Percentiles rank a stretch among this genome's conserved stretches.
phyloP scores from a whole-genome alignment of 768 basidiomycete genomes.

The Amanita rimosa region DNA sequence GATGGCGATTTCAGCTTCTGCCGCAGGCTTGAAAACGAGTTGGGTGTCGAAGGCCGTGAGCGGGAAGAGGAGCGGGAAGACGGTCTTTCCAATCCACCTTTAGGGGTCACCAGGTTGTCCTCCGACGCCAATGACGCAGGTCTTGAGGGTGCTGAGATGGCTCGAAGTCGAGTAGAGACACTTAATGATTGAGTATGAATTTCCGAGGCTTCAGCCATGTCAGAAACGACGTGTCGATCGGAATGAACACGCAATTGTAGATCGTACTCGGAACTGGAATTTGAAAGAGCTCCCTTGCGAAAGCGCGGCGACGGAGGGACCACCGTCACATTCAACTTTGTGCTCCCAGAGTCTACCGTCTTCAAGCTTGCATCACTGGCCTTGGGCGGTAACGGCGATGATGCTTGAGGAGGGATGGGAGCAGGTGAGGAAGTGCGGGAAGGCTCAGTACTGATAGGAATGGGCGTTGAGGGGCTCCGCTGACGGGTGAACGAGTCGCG shows the following conservation, averaged over 20 bases:
- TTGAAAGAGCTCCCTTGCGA: background rate
- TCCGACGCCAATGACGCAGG: slow-evolving; percentile 3
- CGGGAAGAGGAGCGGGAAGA: slow-evolving; percentile 1
- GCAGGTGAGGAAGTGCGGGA: background rate
- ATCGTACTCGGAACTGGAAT: slow-evolving; percentile 1
- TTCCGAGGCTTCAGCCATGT: background rate
- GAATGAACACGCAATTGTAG: background rate
- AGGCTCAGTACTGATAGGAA: background rate
- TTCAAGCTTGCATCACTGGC: background rate
- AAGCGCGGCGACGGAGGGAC: slow-evolving; percentile 4
- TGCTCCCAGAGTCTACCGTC: background rate
- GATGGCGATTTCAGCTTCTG: slow-evolving; percentile 3
- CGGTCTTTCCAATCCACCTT: background rate
- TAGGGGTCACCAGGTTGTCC: slow-evolving; percentile 3
- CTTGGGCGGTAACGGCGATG: background rate
- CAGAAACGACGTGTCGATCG: background rate
- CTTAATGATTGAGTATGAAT: too few relatives aligned
- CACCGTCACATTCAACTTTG: slow-evolving; percentile 1
- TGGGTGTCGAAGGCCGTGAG: slow-evolving; percentile 7
- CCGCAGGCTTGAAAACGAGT: slow-evolving; percentile 1
- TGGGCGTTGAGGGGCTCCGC: slow-evolving; percentile 1
- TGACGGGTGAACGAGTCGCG: background rate
- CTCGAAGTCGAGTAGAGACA: background rate
- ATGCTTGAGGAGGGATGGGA: background rate
- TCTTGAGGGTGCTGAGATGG: slow-evolving; percentile 8